Percentiles rank a stretch among this genome's conserved stretches.
Conservation (phyloP, 2,329 filamentous ascomycete genomes). For the Arachnopeziza araneosa region DNA sequence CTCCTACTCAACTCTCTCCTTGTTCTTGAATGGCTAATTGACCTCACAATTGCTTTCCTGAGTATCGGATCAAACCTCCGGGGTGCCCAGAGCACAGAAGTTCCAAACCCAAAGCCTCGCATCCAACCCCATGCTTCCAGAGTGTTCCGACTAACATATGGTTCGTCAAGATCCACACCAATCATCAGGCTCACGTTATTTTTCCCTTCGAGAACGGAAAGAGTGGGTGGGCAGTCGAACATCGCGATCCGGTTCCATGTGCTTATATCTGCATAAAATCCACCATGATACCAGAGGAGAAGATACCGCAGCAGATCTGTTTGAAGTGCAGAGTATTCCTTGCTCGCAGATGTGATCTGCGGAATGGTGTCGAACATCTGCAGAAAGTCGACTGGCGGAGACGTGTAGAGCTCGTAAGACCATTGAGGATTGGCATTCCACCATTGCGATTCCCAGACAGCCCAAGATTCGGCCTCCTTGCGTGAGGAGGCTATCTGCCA, state of each 20-base stretch:
- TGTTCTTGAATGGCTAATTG: slow-evolving; percentile 15
- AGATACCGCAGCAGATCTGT: slow-evolving; percentile 17
- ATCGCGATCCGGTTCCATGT: slow-evolving; percentile 17
- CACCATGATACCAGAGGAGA: slow-evolving; percentile 21
- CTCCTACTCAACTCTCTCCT: background rate
- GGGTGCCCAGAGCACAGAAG: slow-evolving; percentile 17
- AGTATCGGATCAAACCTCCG: slow-evolving; percentile 21
- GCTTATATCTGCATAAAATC: slow-evolving; percentile 17
- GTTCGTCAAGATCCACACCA: slow-evolving; percentile 20
- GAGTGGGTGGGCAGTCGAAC: slow-evolving; percentile 11
- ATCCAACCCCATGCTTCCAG: slow-evolving; percentile 14
- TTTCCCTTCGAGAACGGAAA: slow-evolving; percentile 2
- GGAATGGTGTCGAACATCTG: slow-evolving; percentile 11
- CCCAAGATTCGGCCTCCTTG: slow-evolving; percentile 1
- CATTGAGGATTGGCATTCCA: slow-evolving; percentile 13
- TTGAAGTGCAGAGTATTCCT: slow-evolving; percentile 5
- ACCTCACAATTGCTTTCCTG: slow-evolving; percentile 19
- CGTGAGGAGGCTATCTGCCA: slow-evolving; percentile 17
- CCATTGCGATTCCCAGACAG: slow-evolving; percentile 17
- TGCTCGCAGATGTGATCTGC: slow-evolving; percentile 8
- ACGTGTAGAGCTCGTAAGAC: slow-evolving; percentile 11
- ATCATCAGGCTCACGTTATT: slow-evolving; percentile 19
- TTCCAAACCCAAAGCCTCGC: slow-evolving; percentile 16
- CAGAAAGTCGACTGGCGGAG: slow-evolving; percentile 7
- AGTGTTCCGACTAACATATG: slow-evolving; percentile 13